Base-by-base conservation (phyloP, 148 eudicot genomes). In the Beta vulgaris region DNA sequence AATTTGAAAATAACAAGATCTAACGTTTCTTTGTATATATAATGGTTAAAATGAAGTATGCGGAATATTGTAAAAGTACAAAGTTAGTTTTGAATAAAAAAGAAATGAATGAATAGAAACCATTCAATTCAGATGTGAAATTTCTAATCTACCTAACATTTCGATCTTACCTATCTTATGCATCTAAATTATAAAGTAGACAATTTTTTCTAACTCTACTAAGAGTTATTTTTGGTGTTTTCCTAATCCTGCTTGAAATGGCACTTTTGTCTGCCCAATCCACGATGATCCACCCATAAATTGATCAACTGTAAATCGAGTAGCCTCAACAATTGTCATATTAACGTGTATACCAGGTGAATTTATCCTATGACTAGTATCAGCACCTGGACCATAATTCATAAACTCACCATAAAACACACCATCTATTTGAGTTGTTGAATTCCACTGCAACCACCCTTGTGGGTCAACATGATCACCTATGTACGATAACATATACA, bases 371-470 rank as follows among this genome's bases (percentile, higher is more conserved):
- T 72, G 71, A 3, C 36, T 70, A 3, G 71, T 29, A 23, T 68
- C 68, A 0, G 87, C 77, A 16, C 87, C 79, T 0, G 84, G 84
- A n/a, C 87, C 89, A 2, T 39, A 13, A 44, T 86, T 86, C 76
- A 26, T 37, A 60, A 73, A 86, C 83, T 86, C 89, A 29, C 87
- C 84, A 71, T 82, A 86, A 44, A 74, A 82, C 13, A 84, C 49
- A 7, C 21, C 40, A 59, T 82, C 80, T 14, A 84, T 44, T 1
- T 77, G 53, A 29, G 36, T 31, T 0, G 60, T 71, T 18, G 70
- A 42, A 11, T 75, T 73, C 89, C 89, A 86, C 36, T 74, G 75
- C 7, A 64, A 25, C 89, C 89, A 86, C 12, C 89, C 87, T 40
- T 74, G 60, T 0, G 83, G 78, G 39, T 77, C 62, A 36, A 86